These are phyloP conservation scores for Cytauxzoon felis DNA, from an alignment of 169 alveolate species.

Conservation along the genomic window DNA sequence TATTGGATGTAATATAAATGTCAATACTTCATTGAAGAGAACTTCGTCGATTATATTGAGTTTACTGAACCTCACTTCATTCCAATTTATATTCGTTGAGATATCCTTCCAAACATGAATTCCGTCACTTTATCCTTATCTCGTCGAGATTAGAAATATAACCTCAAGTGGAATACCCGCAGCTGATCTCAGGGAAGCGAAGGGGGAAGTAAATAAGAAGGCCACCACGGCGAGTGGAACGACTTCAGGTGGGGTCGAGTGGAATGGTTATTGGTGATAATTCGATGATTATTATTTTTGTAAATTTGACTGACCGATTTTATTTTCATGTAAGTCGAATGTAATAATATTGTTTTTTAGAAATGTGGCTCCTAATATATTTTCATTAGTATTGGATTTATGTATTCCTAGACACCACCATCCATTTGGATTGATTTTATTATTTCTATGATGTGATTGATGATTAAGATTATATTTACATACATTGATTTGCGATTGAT, in stretches of 20 bases:
- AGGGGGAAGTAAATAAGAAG: not conserved
- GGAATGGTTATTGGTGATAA: not conserved
- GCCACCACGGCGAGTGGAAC: not conserved
- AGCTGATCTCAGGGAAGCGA: not conserved
- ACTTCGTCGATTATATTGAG: too few relatives aligned
- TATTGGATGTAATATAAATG: too few relatives aligned
- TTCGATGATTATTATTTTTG: conserved; percentile 5
- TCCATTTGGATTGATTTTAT: not conserved
- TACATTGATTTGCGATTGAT: conserved; percentile 31
- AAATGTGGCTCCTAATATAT: conserved; percentile 71
- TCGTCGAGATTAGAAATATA: not conserved
- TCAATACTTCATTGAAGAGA: too few relatives aligned
- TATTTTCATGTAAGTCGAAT: conserved; percentile 53
- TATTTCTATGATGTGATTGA: not conserved
- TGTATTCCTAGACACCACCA: conserved; percentile 78
- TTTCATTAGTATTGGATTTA: conserved; percentile 46
- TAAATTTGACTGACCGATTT: conserved; percentile 44
- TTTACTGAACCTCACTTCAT: too few relatives aligned
- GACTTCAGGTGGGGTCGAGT: too few relatives aligned
- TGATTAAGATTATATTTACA: not conserved
- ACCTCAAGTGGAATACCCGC: not conserved
- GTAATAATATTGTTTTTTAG: conserved; percentile 64
- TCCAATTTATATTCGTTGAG: too few relatives aligned
- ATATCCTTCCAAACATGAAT: too few relatives aligned
- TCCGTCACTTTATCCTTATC: too few relatives aligned